Evolutionary conservation across 495 filamentous ascomycete species (phyloP).

Genomic region (Letharia columbiana): DNA sequence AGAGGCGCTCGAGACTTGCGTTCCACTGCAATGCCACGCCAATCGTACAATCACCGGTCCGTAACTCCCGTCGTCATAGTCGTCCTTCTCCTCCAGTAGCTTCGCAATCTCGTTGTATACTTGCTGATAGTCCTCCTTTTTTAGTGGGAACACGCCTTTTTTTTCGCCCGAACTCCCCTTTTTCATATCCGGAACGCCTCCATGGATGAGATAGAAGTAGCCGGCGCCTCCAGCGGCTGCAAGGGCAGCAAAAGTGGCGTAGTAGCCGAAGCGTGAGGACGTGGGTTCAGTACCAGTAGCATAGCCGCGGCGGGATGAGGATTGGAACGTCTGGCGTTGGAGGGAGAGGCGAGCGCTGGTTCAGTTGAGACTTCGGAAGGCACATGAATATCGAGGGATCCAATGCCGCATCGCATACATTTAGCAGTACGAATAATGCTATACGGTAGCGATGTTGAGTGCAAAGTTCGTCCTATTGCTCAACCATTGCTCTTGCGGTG

Average conservation of each 20-base stretch:
- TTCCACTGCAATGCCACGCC: slow-evolving; percentile 81
- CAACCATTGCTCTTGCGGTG: too few species aligned
- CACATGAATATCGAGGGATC: too few species aligned
- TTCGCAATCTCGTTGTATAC: slow-evolving; percentile 85
- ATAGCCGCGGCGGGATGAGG: slow-evolving; percentile 63
- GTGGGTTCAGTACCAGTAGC: slow-evolving; percentile 54
- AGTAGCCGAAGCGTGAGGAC: slow-evolving; percentile 42
- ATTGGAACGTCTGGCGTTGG: slow-evolving; percentile 53
- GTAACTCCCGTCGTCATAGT: slow-evolving; percentile 95
- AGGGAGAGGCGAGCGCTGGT: slow-evolving; percentile 40
- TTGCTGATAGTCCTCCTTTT: slow-evolving; percentile 84
- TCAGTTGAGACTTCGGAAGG: too few species aligned
- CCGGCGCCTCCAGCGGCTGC: slow-evolving; percentile 57
- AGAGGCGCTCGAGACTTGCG: slow-evolving; percentile 28
- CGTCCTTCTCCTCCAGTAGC: slow-evolving; percentile 74
- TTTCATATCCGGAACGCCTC: slow-evolving; percentile 28
- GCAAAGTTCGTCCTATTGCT: too few species aligned
- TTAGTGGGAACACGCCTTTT: slow-evolving; percentile 57
- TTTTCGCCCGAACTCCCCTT: slow-evolving; percentile 32
- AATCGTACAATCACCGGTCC: slow-evolving; percentile 81
- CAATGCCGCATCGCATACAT: too few species aligned
- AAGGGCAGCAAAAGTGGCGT: slow-evolving; percentile 49
- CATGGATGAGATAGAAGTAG: slow-evolving; percentile 57
- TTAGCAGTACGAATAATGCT: too few species aligned
- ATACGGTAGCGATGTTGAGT: slow-evolving; percentile 32